A percentile compares a stretch with the other conserved stretches of the same genome.
phyloP scores from a whole-genome alignment of 164 flowering plant species.

The Houttuynia cordata region DNA sequence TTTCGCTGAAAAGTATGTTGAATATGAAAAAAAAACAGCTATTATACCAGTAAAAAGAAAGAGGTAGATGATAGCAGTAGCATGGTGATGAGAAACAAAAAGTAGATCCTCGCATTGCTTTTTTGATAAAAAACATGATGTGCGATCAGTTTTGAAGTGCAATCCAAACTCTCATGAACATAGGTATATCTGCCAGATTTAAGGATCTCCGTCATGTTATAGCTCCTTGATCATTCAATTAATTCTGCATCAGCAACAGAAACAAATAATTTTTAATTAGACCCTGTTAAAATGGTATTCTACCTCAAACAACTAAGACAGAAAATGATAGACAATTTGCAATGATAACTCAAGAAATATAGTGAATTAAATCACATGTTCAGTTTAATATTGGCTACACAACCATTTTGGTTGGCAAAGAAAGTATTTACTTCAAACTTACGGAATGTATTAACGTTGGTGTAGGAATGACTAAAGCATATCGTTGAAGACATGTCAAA shows the following conservation, averaged over 20 bases:
- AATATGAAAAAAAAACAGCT: too few species aligned
- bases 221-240: neutral
- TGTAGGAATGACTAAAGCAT: too few species aligned
- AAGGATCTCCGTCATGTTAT: neutral
- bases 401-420: neutral
- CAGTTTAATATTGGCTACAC: neutral
- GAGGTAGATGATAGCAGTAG: neutral
- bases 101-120: neutral
- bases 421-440: neutral
- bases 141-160: neutral
- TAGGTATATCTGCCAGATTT: neutral
- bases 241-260: neutral
- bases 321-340: neutral
- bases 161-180: neutral
- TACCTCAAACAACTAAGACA: neutral
- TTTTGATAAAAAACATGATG: neutral
- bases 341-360: neutral
- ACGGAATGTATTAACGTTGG: neutral
- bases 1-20: neutral
- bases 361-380: too few species aligned
- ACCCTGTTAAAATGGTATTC: too few species aligned
- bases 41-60: neutral
- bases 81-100: neutral
- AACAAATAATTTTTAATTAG: neutral
- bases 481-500: too few species aligned